Evolutionary conservation across 2,329 filamentous ascomycete genomes (phyloP).

Genomic region (Thelonectria olida): DNA sequence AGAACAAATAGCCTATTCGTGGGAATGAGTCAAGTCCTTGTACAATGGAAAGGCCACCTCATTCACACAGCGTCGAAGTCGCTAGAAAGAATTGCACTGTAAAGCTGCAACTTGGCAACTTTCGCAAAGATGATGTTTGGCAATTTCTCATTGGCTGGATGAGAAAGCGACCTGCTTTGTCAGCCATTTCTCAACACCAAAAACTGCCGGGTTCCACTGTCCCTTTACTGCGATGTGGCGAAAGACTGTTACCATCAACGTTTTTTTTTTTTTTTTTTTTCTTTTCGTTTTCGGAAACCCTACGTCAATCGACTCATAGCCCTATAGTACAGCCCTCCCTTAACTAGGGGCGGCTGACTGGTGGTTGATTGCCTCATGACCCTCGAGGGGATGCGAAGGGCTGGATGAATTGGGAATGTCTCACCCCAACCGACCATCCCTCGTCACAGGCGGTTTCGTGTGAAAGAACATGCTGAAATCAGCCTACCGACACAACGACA

Average conservation of each 20-base stretch:
- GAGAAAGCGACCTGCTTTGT: background rate
- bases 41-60: constrained; percentile 37
- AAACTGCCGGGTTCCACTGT: background rate
- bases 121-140: constrained; percentile 29
- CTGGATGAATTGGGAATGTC: constrained; percentile 4
- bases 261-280: too few relatives aligned
- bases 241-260: background rate
- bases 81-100: constrained; percentile 29
- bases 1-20: constrained; percentile 16
- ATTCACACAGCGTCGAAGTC: constrained; percentile 35
- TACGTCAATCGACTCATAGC: too few relatives aligned
- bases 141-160: constrained; percentile 32
- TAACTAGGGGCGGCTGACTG: background rate
- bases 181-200: constrained; percentile 22
- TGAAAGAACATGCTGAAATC: background rate
- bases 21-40: constrained; percentile 32
- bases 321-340: too few relatives aligned
- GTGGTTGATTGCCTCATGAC: background rate
- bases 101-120: constrained; percentile 40
- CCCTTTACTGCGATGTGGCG: background rate
- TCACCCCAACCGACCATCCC: constrained; percentile 14
- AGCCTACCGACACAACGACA: background rate
- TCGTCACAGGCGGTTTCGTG: background rate
- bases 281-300: too few relatives aligned
- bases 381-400: too few relatives aligned